Percentiles rank a stretch among this genome's conserved stretches.
Conservation (phyloP, 1,139 yeast species). For the Yamadazyma aaseri region DNA sequence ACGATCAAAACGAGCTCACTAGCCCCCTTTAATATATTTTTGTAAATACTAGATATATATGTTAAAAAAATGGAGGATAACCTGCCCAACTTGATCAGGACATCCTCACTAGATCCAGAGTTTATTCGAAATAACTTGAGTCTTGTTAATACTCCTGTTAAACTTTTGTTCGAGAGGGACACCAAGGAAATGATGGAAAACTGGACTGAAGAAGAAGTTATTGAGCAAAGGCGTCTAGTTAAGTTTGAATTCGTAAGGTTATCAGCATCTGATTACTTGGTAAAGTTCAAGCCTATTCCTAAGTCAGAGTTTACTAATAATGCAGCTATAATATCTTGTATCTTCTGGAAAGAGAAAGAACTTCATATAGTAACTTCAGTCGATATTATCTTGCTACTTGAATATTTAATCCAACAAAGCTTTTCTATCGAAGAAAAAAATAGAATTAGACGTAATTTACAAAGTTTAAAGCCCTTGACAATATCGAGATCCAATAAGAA, state of each 20-base stretch:
- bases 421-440: constrained; percentile 71
- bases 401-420: constrained; percentile 54
- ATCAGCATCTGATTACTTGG: constrained; percentile 22
- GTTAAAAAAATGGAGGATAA: constrained; percentile 6
- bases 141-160: constrained; percentile 20
- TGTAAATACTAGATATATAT: not conserved
- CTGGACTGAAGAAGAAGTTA: constrained; percentile 35
- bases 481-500: constrained; percentile 51
- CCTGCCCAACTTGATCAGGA: constrained; percentile 18
- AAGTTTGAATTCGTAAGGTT: constrained; percentile 28
- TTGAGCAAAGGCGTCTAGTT: constrained; percentile 35
- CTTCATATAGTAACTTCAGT: constrained; percentile 62
- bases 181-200: constrained; percentile 25
- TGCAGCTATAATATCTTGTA: constrained; percentile 52
- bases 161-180: constrained; percentile 17
- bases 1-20: constrained; percentile 10
- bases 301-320: constrained; percentile 23
- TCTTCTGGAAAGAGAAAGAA: constrained; percentile 55
- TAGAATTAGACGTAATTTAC: constrained; percentile 66
- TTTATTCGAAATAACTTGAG: constrained; percentile 17
- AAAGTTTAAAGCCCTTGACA: constrained; percentile 63
- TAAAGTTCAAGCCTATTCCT: constrained; percentile 25
- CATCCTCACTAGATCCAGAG: constrained; percentile 20
- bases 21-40: constrained; percentile 7
- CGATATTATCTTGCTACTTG: constrained; percentile 59